Evolutionary conservation across 176 grass and related monocot genomes (phyloP).

Genomic region (Eleusine indica): DNA sequence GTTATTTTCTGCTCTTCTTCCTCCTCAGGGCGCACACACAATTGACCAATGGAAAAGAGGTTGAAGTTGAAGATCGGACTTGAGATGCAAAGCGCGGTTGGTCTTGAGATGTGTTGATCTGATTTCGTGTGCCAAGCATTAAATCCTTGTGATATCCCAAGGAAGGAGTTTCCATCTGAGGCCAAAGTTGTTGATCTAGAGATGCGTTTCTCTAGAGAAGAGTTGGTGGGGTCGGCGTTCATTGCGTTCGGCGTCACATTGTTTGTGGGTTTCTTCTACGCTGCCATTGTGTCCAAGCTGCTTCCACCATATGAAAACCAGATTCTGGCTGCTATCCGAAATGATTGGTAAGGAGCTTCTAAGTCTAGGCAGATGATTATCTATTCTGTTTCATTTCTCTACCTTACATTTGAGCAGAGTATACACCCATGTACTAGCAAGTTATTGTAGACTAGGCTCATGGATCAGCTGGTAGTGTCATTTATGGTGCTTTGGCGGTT

Average conservation of each 20-base stretch:
- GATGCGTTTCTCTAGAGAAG: constrained; percentile 32
- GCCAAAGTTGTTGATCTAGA: background rate
- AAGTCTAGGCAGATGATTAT: background rate
- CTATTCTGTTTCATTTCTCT: background rate
- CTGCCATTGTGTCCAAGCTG: constrained; percentile 53
- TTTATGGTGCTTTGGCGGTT: background rate
- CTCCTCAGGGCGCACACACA: too few species aligned
- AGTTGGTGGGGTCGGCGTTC: constrained; percentile 5
- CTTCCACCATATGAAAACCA: constrained; percentile 48
- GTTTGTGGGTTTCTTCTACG: constrained; percentile 47
- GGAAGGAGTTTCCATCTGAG: background rate
- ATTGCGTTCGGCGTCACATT: constrained; percentile 39
- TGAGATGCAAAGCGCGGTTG: too few species aligned
- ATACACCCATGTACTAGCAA: background rate
- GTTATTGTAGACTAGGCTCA: background rate
- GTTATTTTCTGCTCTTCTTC: too few species aligned
- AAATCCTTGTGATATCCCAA: too few species aligned
- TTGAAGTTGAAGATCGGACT: too few species aligned
- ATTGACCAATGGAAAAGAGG: too few species aligned
- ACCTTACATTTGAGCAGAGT: background rate
- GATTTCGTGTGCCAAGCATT: too few species aligned
- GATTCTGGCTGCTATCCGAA: constrained; percentile 50
- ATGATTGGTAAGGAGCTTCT: constrained; percentile 49
- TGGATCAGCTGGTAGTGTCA: background rate
- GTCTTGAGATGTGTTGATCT: too few species aligned